Conservation (phyloP, 1,139 yeast species). For the Zygoascus meyerae region DNA sequence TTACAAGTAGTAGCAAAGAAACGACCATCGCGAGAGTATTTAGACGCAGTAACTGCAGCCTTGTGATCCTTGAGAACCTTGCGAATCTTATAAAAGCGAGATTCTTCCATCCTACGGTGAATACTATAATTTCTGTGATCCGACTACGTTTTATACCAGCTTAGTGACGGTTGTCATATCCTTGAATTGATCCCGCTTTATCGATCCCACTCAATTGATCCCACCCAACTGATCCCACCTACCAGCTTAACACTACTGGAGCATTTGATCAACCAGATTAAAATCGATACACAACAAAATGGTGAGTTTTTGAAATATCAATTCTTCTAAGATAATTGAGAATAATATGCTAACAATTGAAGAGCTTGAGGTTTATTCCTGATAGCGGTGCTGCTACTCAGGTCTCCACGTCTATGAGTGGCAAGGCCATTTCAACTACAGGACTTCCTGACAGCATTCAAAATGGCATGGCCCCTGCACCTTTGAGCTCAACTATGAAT, state of each 20-base stretch:
- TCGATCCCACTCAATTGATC: too few relatives aligned
- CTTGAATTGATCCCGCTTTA: too few relatives aligned
- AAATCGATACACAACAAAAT: not conserved
- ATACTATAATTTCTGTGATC: too few relatives aligned
- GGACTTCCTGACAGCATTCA: conserved; percentile 28
- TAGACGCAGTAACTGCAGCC: conserved; percentile 40
- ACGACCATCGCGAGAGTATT: conserved; percentile 61
- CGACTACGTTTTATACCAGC: too few relatives aligned
- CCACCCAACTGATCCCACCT: too few relatives aligned
- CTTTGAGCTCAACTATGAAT: conserved; percentile 60
- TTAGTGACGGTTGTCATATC: too few relatives aligned
- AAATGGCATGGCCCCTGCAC: conserved; percentile 22
- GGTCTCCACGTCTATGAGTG: conserved; percentile 21
- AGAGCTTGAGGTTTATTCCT: conserved; percentile 28
- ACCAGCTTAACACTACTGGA: too few relatives aligned
- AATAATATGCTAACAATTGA: not conserved
- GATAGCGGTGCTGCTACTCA: conserved; percentile 19
- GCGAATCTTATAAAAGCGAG: not conserved
- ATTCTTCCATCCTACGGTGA: not conserved
- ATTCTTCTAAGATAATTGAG: too few relatives aligned
- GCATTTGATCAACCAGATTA: too few relatives aligned
- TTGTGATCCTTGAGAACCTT: conserved; percentile 8
- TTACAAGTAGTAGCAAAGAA: conserved; percentile 51
- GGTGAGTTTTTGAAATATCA: not conserved
- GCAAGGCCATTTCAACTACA: conserved; percentile 26